Conservation (phyloP, 176 grass and related monocot species). For the Cenchrus purpureus region DNA sequence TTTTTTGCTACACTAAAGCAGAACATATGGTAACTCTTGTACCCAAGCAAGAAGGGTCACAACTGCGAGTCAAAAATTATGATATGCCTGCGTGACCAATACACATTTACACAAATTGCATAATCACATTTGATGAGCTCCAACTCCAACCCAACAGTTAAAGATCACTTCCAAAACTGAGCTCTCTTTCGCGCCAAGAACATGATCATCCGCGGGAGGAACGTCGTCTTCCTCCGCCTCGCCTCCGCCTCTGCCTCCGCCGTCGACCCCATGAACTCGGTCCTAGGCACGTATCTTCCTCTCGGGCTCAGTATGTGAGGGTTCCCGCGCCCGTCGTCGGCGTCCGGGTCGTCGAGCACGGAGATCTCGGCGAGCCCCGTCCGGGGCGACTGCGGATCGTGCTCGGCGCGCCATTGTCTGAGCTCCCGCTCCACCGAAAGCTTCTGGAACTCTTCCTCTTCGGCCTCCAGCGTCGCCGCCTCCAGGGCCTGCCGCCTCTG, state of each 20-base stretch:
- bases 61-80: neutral
- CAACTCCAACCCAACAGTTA: too few species aligned
- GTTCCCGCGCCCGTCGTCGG: constrained; percentile 23
- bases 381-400: constrained; percentile 36
- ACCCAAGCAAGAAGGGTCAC: too few species aligned
- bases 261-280: neutral
- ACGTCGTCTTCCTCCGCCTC: constrained; percentile 45
- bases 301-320: constrained; percentile 58
- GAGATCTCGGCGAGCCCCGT: constrained; percentile 57
- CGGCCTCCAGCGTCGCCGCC: constrained; percentile 50
- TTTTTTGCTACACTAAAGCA: too few species aligned
- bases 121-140: too few species aligned
- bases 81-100: neutral
- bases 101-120: constrained; percentile 1
- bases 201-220: constrained; percentile 72
- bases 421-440: constrained; percentile 61
- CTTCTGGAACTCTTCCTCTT: constrained; percentile 53
- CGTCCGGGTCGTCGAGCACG: constrained; percentile 14
- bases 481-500: constrained; percentile 51
- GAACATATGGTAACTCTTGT: too few species aligned
- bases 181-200: constrained; percentile 74
- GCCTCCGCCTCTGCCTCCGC: neutral
- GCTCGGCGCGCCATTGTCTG: constrained; percentile 52
- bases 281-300: constrained; percentile 49
- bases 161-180: constrained; percentile 54